Evolutionary conservation across 129 eudicot species (phyloP), one percentile per base, ranked within the genome.

Genomic region (Glebionis coronaria): DNA sequence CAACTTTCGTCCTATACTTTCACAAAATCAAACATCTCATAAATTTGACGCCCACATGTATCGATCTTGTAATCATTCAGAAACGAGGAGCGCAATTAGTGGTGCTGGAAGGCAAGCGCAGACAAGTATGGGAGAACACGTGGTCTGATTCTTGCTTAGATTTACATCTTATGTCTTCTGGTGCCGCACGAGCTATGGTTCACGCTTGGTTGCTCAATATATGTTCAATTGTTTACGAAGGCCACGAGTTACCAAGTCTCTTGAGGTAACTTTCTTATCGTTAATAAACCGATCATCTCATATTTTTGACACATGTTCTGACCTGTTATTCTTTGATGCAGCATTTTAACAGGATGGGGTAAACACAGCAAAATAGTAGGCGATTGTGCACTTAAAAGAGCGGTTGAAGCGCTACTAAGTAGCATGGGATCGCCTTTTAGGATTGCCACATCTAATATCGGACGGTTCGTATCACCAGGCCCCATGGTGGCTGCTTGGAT

Each of bases 281-380:
- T 60, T 4, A 12, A 20, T 20, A 3, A 55, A 12, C 63, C 0
- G 4, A 6, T 0, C 18, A 20, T 58, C 63, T 9, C 4, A 15
- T 9, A 71, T 18, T 56, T 5, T 58, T 67, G 64, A 68, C 55
- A 25, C 25, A 21, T 38, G 69, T 62, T 20, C 59, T 25, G 47
- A 42, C 9, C 38, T n/a, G n/a, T n/a, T 9, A 2, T 5, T 61
- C 46, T 31, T 72, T 12, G 59, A 23, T 68, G 71, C 97, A 93
- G 99, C 78, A 93, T 93, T 56, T 66, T 93, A 68, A 93, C 99
- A 1, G 99, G 99, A 38, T 93, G 99, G 99, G 99, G 99, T 54
- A 93, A 93, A 35, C 99, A 93, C 80, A 93, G 99, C 84, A 93
- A 93, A 72, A 88, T 93, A 21, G 86, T 84, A 12, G 99, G 99